These are phyloP conservation scores for Phytophthora sp. DNA, from an alignment of 352 stramenopile species.

Conservation along the genomic window DNA sequence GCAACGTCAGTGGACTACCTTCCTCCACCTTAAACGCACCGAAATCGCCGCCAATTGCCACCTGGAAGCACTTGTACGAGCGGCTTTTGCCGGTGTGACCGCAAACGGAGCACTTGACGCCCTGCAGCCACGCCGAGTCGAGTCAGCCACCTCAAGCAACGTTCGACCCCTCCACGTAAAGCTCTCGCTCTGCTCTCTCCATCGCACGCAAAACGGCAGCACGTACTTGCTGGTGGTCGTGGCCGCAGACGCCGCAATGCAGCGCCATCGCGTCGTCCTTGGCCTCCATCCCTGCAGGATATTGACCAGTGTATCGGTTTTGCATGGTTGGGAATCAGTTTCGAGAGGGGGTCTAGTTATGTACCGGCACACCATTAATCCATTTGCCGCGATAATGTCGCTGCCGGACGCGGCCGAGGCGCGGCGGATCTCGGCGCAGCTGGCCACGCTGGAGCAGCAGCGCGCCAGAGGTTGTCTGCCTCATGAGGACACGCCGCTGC, in stretches of 20 bases:
- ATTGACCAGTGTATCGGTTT: too few species aligned
- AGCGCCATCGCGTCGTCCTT: conserved; percentile 14
- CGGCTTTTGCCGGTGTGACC: conserved; percentile 74
- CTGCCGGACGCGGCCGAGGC: conserved; percentile 28
- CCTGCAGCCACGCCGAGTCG: conserved; percentile 41
- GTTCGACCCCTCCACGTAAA: conserved; percentile 1
- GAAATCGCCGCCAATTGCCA: conserved; percentile 7
- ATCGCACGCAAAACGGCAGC: too few species aligned
- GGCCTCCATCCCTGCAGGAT: conserved; percentile 18
- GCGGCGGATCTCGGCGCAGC: conserved; percentile 39
- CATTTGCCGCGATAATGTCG: conserved; percentile 9
- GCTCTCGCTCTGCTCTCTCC: not conserved
- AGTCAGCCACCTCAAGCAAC: too few species aligned
- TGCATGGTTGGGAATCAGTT: too few species aligned
- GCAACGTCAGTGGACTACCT: not conserved
- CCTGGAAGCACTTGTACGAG: conserved; percentile 62
- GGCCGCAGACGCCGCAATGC: conserved; percentile 31
- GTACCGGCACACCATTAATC: conserved; percentile 1
- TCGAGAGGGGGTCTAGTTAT: too few species aligned
- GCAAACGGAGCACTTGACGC: conserved; percentile 64
- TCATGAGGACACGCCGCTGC: conserved; percentile 29
- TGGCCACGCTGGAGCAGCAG: conserved; percentile 40
- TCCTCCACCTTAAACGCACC: not conserved
- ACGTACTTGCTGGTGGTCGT: conserved; percentile 39
- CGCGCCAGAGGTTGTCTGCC: conserved; percentile 25